Evolutionary conservation across 257 asterid genomes (phyloP), one percentile per base, ranked within the genome.

Genomic region (Fraxinus excelsior): DNA sequence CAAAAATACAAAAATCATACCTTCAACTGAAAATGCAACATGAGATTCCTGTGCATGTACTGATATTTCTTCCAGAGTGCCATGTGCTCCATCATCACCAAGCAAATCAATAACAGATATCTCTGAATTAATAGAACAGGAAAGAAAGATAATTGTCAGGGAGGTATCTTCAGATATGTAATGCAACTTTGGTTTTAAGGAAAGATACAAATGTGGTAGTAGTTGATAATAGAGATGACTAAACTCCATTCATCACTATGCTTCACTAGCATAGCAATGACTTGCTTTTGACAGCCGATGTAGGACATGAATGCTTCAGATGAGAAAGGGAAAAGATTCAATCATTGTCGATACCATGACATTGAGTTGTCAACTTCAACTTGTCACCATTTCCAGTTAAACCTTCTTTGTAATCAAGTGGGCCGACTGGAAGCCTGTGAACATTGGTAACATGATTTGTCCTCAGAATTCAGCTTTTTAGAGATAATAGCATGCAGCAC

Each of bases 11-110:
- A 18, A 53, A 49, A 84, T 42, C 60, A 46, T 86, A 94, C 98
- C 98, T 91, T 90, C 91, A 86, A 94, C 80, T 62, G 97, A 88
- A 83, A 94, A 94, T 64, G 96, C 91, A 69, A 91, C 96, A 89
- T 90, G 96, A 84, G 86, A 88, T 88, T 94, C 98, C 82, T 74
- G 86, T 70, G 78, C 89, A 67, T 71, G 85, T 67, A 79, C 80
- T 67, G 83, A 86, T 72, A 65, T 72, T 80, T 81, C 83, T 42
- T 74, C 86, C n/a, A 76, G 79, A 56, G 74, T 70, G 69, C 76
- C 64, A 70, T 74, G 85, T 32, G 88, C 79, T 78, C 87, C 91
- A 84, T 84, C 90, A 77, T 90, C 96, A 75, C 87, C 91, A 68
- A 94, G 92, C 83, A 94, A 84, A 77, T 90, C 96, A 40, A 91